Conservation (phyloP, 352 stramenopile species). For the Lagenidium sp. region DNA sequence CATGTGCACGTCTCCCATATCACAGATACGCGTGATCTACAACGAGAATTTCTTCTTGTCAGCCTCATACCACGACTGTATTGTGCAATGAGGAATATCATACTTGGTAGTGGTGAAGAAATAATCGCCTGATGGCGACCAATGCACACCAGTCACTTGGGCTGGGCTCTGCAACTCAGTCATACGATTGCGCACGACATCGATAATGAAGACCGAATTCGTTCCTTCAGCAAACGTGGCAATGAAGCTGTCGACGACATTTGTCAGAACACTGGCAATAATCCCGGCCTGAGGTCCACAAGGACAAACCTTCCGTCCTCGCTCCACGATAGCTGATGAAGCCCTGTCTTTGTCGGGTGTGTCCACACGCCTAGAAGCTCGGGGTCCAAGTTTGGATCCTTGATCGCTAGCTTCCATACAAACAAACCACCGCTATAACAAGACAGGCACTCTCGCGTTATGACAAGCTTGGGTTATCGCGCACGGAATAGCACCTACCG, state of each 20-base stretch:
- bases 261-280: no score
- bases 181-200: slow-evolving; percentile 38
- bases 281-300: no score
- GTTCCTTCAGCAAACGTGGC: slow-evolving; percentile 40
- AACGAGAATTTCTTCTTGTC: not conserved
- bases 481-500: slow-evolving; percentile 26
- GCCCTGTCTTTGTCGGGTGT: slow-evolving; percentile 35
- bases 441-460: not conserved
- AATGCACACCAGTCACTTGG: slow-evolving; percentile 39
- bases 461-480: no score
- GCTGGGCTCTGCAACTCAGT: slow-evolving; percentile 58
- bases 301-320: slow-evolving; percentile 38
- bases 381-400: slow-evolving; percentile 30
- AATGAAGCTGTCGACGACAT: slow-evolving; percentile 23
- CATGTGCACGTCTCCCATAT: slow-evolving; percentile 79
- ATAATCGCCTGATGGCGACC: slow-evolving; percentile 79
- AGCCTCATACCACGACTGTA: no score
- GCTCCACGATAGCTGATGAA: slow-evolving; percentile 60
- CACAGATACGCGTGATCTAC: slow-evolving; percentile 42
- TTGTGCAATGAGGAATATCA: no score
- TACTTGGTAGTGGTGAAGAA: slow-evolving; percentile 67
- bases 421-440: slow-evolving; percentile 39
- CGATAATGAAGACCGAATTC: slow-evolving; percentile 43
- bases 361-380: slow-evolving; percentile 50
- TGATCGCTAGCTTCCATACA: slow-evolving; percentile 52